Percentiles rank a stretch among this genome's conserved stretches.
Evolutionary conservation across 108 stramenopile genomes (phyloP).

Genomic region (Nannochloropsis salina): DNA sequence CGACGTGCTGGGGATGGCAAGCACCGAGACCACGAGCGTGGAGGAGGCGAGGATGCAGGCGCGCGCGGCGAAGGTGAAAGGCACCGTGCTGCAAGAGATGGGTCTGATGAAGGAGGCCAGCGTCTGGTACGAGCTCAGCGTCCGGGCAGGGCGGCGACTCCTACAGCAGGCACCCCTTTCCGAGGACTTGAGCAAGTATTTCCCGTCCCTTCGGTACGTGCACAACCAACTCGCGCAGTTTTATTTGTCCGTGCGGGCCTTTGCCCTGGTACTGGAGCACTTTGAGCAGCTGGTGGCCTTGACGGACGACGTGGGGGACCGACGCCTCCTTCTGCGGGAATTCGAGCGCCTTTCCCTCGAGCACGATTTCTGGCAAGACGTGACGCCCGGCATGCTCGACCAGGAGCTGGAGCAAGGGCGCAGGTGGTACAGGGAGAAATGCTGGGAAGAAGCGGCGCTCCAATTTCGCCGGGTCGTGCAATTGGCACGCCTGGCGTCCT

Average conservation of each 20-base stretch:
- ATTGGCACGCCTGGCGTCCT: neutral
- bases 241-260: neutral
- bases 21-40: neutral
- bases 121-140: neutral
- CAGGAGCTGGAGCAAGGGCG: conserved; percentile 8
- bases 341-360: neutral
- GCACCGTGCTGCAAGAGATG: neutral
- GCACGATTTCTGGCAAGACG: conserved; percentile 19
- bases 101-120: neutral
- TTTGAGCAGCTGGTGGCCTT: neutral
- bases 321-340: neutral
- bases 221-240: neutral
- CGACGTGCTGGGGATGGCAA: neutral
- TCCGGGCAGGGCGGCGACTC: neutral
- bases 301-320: neutral
- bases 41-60: neutral
- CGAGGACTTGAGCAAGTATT: neutral
- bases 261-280: neutral
- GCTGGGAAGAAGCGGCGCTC: neutral
- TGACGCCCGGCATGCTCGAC: neutral
- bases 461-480: neutral
- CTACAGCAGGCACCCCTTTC: neutral
- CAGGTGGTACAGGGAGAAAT: neutral
- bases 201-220: conserved; percentile 3
- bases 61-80: neutral